phyloP scores from a whole-genome alignment of 805 yeast genomes.

The Candida ficus region DNA sequence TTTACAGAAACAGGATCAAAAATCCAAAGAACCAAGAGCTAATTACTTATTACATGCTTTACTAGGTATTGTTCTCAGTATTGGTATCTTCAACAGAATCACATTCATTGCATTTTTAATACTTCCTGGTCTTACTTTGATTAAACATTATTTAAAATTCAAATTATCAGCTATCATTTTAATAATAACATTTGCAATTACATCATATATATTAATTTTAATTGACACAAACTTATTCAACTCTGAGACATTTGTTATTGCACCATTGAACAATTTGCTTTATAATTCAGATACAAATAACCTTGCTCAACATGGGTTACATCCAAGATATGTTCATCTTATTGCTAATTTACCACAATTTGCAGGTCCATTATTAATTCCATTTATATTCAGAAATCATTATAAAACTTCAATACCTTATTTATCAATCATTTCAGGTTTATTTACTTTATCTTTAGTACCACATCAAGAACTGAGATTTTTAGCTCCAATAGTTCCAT shows the following conservation, averaged over 20 bases:
- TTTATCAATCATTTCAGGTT: slow-evolving; percentile 56
- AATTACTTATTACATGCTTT: slow-evolving; percentile 16
- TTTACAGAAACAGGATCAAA: slow-evolving; percentile 17
- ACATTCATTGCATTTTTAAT: slow-evolving; percentile 75
- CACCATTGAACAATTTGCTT: slow-evolving; percentile 72
- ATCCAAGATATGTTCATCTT: slow-evolving; percentile 70
- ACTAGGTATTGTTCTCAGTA: slow-evolving; percentile 46
- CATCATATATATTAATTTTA: slow-evolving; percentile 35
- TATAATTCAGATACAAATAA: slow-evolving; percentile 63
- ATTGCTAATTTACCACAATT: slow-evolving; percentile 74
- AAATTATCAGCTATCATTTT: slow-evolving; percentile 30
- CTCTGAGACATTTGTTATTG: slow-evolving; percentile 31
- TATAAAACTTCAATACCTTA: slow-evolving; percentile 47
- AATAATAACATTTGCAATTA: slow-evolving; percentile 28
- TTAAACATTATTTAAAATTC: slow-evolving; percentile 37
- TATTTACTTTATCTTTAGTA: slow-evolving; percentile 55
- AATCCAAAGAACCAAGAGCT: slow-evolving; percentile 8
- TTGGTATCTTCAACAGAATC: slow-evolving; percentile 81
- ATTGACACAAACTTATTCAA: slow-evolving; percentile 50
- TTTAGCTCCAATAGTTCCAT: slow-evolving; percentile 71
- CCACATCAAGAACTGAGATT: slow-evolving; percentile 97
- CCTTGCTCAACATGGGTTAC: slow-evolving; percentile 76
- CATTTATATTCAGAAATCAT: slow-evolving; percentile 30
- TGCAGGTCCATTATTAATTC: slow-evolving; percentile 66
- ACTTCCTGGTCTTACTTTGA: slow-evolving; percentile 50